These are phyloP conservation scores for Blastobotrys americana DNA, from an alignment of 805 yeast genomes.

Conservation along the genomic window DNA sequence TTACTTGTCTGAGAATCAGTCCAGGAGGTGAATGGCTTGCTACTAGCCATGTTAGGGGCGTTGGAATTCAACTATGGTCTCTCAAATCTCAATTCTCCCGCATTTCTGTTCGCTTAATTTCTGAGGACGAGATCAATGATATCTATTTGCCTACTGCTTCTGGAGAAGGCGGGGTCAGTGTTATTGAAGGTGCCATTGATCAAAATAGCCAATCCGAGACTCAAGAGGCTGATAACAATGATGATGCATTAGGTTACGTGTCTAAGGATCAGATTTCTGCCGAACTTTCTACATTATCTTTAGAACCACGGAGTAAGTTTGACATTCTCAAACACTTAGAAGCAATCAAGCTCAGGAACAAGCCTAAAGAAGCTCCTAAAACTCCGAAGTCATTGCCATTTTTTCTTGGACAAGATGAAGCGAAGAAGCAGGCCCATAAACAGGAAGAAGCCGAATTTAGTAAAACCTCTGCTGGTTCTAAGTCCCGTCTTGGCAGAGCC, in stretches of 20 bases:
- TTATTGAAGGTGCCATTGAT: conserved; percentile 73
- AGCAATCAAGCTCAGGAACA: conserved; percentile 75
- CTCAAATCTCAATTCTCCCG: conserved; percentile 77
- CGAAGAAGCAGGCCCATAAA: conserved; percentile 28
- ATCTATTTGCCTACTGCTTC: conserved; percentile 66
- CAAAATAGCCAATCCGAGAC: too few species aligned
- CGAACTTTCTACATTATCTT: conserved; percentile 62
- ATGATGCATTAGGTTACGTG: conserved; percentile 23
- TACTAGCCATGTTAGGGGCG: conserved; percentile 83
- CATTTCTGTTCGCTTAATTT: conserved; percentile 61
- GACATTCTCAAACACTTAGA: conserved; percentile 75
- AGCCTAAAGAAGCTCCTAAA: conserved; percentile 83
- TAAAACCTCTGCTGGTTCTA: too few species aligned
- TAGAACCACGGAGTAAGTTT: conserved; percentile 72
- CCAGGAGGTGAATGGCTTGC: conserved; percentile 88
- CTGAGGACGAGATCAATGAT: conserved; percentile 45
- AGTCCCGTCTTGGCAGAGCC: conserved; percentile 9
- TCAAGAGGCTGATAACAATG: conserved; percentile 30
- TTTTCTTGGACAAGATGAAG: conserved; percentile 48
- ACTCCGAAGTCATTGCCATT: conserved; percentile 76
- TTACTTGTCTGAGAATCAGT: conserved; percentile 70
- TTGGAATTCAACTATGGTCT: conserved; percentile 90
- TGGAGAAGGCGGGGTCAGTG: conserved; percentile 65
- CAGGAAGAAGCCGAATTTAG: conserved; percentile 22
- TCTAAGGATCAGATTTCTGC: conserved; percentile 54